Conservation (phyloP, 805 yeast genomes). For the Ogataea populi-albae region DNA sequence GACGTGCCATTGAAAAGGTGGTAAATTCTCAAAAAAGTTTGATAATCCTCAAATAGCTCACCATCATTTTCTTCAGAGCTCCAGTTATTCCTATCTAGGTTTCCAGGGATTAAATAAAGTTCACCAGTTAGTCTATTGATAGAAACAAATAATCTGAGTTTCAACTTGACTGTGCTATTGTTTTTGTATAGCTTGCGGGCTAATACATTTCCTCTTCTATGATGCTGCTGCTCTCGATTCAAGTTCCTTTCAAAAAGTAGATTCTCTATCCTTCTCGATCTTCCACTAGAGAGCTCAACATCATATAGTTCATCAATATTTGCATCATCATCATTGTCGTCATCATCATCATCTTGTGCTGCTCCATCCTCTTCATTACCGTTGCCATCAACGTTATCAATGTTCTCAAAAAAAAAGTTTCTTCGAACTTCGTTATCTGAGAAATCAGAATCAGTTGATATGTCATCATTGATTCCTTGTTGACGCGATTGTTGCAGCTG, state of each 20-base stretch:
- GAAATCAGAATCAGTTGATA: constrained; percentile 17
- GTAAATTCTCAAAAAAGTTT: constrained; percentile 24
- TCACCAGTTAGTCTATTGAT: constrained; percentile 36
- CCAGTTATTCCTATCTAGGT: constrained; percentile 34
- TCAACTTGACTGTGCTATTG: constrained; percentile 16
- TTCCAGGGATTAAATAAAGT: constrained; percentile 31
- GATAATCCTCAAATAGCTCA: constrained; percentile 29
- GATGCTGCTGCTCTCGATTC: constrained; percentile 26
- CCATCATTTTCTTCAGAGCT: constrained; percentile 34
- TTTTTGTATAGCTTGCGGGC: constrained; percentile 30
- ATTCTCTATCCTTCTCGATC: constrained; percentile 30
- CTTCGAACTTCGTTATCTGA: constrained; percentile 18
- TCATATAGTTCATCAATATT: constrained; percentile 24
- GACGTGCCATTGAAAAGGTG: constrained; percentile 15
- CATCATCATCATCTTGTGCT: constrained; percentile 22
- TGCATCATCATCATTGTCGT: constrained; percentile 19
- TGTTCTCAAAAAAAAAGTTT: constrained; percentile 13
- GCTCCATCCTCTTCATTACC: constrained; percentile 10
- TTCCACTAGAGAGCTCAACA: constrained; percentile 29
- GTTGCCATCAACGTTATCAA: constrained; percentile 11
- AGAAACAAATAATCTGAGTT: constrained; percentile 25
- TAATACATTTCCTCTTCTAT: constrained; percentile 24
- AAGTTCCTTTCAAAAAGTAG: constrained; percentile 27
- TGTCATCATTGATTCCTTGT: constrained; percentile 12
- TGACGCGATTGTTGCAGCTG: constrained; percentile 11